Evolutionary conservation across 2,329 filamentous ascomycete genomes (phyloP), one percentile per base, ranked within the genome.

Genomic region (Cordyceps cicadae): DNA sequence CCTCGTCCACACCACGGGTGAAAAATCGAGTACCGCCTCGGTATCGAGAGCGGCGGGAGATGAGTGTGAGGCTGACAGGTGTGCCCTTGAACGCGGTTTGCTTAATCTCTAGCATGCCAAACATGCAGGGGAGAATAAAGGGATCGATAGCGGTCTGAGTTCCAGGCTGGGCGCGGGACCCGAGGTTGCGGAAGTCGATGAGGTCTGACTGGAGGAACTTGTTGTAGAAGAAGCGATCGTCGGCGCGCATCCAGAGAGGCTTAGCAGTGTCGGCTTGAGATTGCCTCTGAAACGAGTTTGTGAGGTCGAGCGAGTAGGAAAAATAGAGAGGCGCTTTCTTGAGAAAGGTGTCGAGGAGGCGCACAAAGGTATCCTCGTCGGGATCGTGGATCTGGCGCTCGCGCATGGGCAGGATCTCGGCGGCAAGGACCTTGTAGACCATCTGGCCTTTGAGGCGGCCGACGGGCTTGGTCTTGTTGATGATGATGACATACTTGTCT

Each of bases 201-300:
- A 99, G 76, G 69, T 97, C 92, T 8, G 89, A 88, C 72, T 93
- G 90, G 54, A 97, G 83, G 73, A 96, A 95, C 65, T 88, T 87
- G 76, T 99, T 99, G 91, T 93, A 99, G 80, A 97, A 99, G 80
- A 99, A 99, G 65, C 94, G 90, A 72, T 97, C 92, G 74, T 99
- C 94, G 64, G 93, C 88, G 67, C 92, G 82, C 79, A 89, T 87
- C 94, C 94, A 99, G 62, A 97, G 76, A 14, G 94, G 92, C 60
- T 82, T 78, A 17, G 83, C 82, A 60, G 79, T 76, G 71, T 96
- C 86, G 65, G 85, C 79, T 66, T 92, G 86, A 3, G 92, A 87
- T 72, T 97, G 94, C 65, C 94, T 87, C 77, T 99, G 94, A 78
- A 97, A 96, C 71, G 86, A 92, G 79, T 96, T 99, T 67, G 94